Conservation (phyloP, 345 rosid species). For the Brassica napus region Da-Ae NC_063448.1:26899501-26900000, state of each 20-base stretch:
- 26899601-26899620: no score
- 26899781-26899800: background rate
- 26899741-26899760: background rate
- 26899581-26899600: no score
- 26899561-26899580: no score
- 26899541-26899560: no score
- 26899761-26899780: background rate
- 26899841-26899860: background rate
- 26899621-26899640: no score
- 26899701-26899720: background rate
- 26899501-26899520: no score
- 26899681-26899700: background rate
- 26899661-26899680: no score
- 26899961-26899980: slow-evolving; percentile 1
- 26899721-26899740: background rate
- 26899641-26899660: no score
- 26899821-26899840: background rate
- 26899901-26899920: background rate
- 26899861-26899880: background rate
- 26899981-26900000: slow-evolving; percentile 7
- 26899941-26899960: background rate
- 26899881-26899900: background rate
- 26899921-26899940: slow-evolving; percentile 9
- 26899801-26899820: background rate
- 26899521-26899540: no score